These are phyloP conservation scores for Microbotryum scabiosae DNA, from an alignment of 1,284 basidiomycete genomes.

Conservation along the genomic window DNA sequence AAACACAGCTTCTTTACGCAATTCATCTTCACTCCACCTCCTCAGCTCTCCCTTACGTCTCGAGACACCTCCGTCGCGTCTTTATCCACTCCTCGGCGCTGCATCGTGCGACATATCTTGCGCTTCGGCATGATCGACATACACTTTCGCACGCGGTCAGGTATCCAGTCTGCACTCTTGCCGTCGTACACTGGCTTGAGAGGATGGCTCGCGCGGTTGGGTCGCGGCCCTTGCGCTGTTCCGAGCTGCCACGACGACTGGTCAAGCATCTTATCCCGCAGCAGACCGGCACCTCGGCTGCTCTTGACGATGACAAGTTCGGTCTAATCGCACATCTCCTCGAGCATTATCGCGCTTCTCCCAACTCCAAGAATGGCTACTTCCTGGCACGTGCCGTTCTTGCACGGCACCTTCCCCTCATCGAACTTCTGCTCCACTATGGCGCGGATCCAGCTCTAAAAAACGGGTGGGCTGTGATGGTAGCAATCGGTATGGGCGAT, in stretches of 20 bases:
- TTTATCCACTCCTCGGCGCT: conserved; percentile 44
- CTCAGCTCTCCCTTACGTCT: conserved; percentile 11
- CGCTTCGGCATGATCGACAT: conserved; percentile 39
- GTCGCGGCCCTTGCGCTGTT: conserved; percentile 4
- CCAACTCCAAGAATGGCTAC: conserved; percentile 64
- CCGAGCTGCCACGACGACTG: conserved; percentile 39
- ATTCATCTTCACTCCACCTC: conserved; percentile 28
- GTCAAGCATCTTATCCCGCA: conserved; percentile 30
- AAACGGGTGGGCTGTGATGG: conserved; percentile 54
- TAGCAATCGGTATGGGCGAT: conserved; percentile 64
- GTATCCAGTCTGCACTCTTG: conserved; percentile 55
- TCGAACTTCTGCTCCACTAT: conserved; percentile 58
- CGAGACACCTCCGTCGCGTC: conserved; percentile 13
- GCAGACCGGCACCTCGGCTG: too few relatives aligned
- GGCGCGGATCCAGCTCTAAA: conserved; percentile 61
- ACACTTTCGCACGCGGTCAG: conserved; percentile 51
- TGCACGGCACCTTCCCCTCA: conserved; percentile 53
- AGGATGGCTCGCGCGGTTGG: conserved; percentile 24
- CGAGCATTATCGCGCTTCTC: conserved; percentile 38
- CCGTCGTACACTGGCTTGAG: conserved; percentile 51
- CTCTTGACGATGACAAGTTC: conserved; percentile 8
- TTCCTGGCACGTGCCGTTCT: conserved; percentile 66
- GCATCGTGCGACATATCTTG: conserved; percentile 55
- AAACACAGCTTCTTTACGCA: conserved; percentile 26
- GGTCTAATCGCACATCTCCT: conserved; percentile 39